Percentiles rank a stretch among this genome's conserved stretches.
Evolutionary conservation across 2,329 filamentous ascomycete genomes (phyloP).

Genomic region (Sporothrix globosa): DNA sequence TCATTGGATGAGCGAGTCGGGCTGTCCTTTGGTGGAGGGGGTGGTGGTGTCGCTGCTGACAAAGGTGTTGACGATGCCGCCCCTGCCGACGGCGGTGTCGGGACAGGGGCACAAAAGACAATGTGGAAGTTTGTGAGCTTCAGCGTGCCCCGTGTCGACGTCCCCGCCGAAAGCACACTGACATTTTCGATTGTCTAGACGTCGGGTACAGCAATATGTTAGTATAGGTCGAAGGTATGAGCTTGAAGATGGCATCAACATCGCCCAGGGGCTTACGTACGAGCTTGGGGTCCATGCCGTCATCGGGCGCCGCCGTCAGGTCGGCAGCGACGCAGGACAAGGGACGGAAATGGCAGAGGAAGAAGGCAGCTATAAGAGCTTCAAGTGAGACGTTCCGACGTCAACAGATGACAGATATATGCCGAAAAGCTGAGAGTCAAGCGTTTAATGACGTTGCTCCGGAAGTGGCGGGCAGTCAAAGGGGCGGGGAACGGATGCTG

Average conservation of each 20-base stretch:
- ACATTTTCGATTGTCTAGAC: constrained; percentile 59
- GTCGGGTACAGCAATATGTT: not conserved
- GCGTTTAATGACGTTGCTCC: constrained; percentile 5
- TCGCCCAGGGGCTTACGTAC: constrained; percentile 26
- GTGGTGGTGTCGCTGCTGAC: constrained; percentile 32
- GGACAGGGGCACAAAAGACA: constrained; percentile 53
- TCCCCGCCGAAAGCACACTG: constrained; percentile 62
- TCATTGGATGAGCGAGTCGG: constrained; percentile 35
- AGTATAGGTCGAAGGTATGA: not conserved
- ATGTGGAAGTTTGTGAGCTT: constrained; percentile 67
- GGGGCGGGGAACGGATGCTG: constrained; percentile 18
- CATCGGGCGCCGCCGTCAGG: constrained; percentile 29
- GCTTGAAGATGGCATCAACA: not conserved
- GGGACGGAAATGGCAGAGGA: not conserved
- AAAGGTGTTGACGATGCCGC: not conserved
- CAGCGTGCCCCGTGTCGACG: constrained; percentile 59
- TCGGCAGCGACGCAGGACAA: constrained; percentile 19
- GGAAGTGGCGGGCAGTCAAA: constrained; percentile 19
- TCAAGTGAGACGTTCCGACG: not conserved
- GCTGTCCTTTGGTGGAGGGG: constrained; percentile 24
- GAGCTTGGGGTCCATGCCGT: constrained; percentile 39
- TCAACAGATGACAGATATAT: not conserved
- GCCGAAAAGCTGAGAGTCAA: constrained; percentile 7
- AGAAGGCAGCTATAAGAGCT: not conserved
- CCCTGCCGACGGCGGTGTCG: constrained; percentile 37